Evolutionary conservation across 345 rosid species (phyloP).

Genomic region (Salix brachista): DNA sequence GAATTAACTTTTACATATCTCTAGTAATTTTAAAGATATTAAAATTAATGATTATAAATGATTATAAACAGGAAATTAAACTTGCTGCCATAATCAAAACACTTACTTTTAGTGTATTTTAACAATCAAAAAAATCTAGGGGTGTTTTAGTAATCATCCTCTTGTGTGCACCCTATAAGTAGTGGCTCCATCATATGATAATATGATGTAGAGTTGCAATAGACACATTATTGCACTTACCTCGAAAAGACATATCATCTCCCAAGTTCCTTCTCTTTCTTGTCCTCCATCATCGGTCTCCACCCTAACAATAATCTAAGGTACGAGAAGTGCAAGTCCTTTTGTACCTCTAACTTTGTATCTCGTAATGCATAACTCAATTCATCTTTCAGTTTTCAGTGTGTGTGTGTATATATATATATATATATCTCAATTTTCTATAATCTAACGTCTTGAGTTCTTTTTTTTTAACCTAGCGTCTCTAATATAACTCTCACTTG

Average conservation of each 20-base stretch:
- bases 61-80: too few species aligned
- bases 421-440: neutral
- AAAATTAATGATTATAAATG: too few species aligned
- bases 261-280: neutral
- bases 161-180: slow-evolving; percentile 32
- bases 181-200: neutral
- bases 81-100: too few species aligned
- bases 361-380: neutral
- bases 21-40: too few species aligned
- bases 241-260: neutral
- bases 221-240: neutral
- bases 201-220: neutral
- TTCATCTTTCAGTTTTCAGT: neutral
- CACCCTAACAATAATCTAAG: neutral
- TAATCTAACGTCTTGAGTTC: too few species aligned
- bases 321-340: neutral
- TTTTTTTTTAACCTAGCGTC: too few species aligned
- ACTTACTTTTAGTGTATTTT: too few species aligned
- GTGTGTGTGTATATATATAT: too few species aligned
- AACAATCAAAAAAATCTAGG: neutral
- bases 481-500: neutral
- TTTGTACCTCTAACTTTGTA: neutral
- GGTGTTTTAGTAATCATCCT: slow-evolving; percentile 32
- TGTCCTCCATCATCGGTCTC: neutral
- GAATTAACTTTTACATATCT: too few species aligned